phyloP scores from a whole-genome alignment of 805 yeast species.

The Kazachstania martiniae region DNA sequence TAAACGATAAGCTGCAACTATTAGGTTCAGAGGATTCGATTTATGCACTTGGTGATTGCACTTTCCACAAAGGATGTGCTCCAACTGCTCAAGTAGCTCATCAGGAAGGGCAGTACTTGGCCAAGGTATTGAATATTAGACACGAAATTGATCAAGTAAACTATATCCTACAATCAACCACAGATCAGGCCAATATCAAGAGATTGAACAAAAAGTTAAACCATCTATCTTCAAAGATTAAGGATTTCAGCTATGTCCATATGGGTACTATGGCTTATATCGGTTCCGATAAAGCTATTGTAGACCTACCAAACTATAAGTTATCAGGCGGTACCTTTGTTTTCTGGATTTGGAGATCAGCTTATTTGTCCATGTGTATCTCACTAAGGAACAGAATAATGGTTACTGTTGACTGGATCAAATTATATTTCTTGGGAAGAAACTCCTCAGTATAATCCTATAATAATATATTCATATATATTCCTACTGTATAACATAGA shows the following conservation, averaged over 20 bases:
- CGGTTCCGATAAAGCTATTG: conserved; percentile 89
- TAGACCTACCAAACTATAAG: conserved; percentile 44
- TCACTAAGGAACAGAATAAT: conserved; percentile 80
- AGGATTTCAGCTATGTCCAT: conserved; percentile 71
- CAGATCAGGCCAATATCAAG: conserved; percentile 27
- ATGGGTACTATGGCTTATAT: conserved; percentile 92
- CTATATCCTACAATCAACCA: conserved; percentile 28
- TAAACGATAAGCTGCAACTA: conserved; percentile 71
- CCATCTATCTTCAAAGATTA: conserved; percentile 32
- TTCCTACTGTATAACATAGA: too few relatives aligned
- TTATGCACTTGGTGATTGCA: conserved; percentile 91
- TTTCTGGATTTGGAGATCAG: conserved; percentile 89
- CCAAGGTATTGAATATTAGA: conserved; percentile 54
- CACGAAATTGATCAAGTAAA: conserved; percentile 51
- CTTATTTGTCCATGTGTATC: conserved; percentile 86
- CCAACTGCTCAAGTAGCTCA: conserved; percentile 98
- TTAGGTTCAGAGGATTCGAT: conserved; percentile 69
- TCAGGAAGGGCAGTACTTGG: conserved; percentile 83
- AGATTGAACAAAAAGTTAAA: conserved; percentile 37
- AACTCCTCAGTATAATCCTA: conserved; percentile 44
- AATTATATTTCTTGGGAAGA: conserved; percentile 82
- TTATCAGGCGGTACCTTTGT: conserved; percentile 86
- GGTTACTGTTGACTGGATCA: conserved; percentile 82
- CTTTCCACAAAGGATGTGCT: conserved; percentile 74
- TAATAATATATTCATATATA: too few relatives aligned